Evolutionary conservation across 441 rosid species (phyloP).

Genomic region (Jatropha podagrica): DNA sequence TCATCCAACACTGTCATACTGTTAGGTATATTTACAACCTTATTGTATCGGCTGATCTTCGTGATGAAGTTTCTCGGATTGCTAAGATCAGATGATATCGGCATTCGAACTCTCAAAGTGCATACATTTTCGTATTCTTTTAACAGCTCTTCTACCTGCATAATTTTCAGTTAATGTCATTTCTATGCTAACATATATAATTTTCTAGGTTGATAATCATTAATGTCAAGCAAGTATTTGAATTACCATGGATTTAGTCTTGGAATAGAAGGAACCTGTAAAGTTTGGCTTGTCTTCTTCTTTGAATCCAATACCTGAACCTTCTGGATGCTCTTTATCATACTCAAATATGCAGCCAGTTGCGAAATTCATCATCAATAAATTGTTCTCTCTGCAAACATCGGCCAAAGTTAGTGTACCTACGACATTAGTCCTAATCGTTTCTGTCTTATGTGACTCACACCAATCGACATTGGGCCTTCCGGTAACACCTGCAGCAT

Average conservation of each 20-base stretch:
- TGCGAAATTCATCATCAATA: conserved; percentile 77
- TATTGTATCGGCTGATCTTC: conserved; percentile 75
- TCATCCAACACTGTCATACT: conserved; percentile 88
- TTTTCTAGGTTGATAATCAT: too few species aligned
- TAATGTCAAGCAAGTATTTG: not conserved
- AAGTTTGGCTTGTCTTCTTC: conserved; percentile 88
- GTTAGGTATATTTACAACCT: conserved; percentile 85
- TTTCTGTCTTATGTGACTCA: conserved; percentile 80
- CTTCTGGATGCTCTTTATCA: conserved; percentile 72
- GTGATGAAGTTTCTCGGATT: conserved; percentile 88
- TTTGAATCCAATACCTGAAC: conserved; percentile 73
- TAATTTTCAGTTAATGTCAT: not conserved
- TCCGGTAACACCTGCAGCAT: conserved; percentile 92
- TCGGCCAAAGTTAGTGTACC: conserved; percentile 86
- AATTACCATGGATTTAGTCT: conserved; percentile 80
- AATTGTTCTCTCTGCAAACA: conserved; percentile 69
- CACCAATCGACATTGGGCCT: conserved; percentile 97
- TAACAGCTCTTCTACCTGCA: conserved; percentile 79
- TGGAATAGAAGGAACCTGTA: conserved; percentile 77
- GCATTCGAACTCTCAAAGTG: conserved; percentile 85
- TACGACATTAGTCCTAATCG: conserved; percentile 71
- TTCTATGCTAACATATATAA: too few species aligned
- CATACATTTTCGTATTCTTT: conserved; percentile 82
- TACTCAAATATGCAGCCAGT: conserved; percentile 93
- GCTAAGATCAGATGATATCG: conserved; percentile 77